A percentile compares a stretch with the other conserved stretches of the same genome.
phyloP scores from a whole-genome alignment of 768 basidiomycete species.

The Suillus weaverae region DNA sequence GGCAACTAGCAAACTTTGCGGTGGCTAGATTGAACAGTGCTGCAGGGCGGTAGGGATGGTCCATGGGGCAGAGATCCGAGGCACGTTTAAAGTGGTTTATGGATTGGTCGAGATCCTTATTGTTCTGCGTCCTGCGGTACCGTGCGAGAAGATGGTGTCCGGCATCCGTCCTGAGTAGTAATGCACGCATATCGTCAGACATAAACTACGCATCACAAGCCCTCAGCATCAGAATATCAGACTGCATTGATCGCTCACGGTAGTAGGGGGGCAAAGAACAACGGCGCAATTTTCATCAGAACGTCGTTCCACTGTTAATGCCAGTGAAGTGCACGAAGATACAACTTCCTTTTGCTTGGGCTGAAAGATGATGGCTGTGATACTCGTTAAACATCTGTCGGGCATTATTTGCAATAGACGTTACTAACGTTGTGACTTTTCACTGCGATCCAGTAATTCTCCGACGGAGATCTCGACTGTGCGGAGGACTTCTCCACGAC shows the following conservation, averaged over 20 bases:
- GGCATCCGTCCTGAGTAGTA: no score
- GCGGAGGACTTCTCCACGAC: conserved; percentile 9
- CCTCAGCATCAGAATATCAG: no score
- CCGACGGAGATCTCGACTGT: neutral
- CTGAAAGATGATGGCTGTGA: no score
- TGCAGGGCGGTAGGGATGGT: neutral
- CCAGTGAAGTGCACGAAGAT: no score
- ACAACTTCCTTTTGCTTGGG: no score
- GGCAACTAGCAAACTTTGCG: neutral
- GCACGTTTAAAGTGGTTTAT: neutral
- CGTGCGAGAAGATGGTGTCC: neutral
- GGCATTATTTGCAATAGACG: neutral
- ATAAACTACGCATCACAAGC: no score
- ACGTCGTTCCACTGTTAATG: no score
- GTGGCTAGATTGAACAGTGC: neutral
- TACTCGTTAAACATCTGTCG: neutral
- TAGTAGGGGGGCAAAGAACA: no score
- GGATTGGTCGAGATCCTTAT: neutral
- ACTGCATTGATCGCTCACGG: no score
- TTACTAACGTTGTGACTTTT: neutral
- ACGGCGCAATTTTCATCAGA: no score
- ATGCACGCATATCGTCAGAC: no score
- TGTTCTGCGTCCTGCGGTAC: neutral
- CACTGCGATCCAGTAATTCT: neutral
- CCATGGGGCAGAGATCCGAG: neutral